Percentiles rank a stretch among this genome's conserved stretches.
Evolutionary conservation across 768 basidiomycete species (phyloP).

Genomic region (Gloeostereum incarnatum): DNA sequence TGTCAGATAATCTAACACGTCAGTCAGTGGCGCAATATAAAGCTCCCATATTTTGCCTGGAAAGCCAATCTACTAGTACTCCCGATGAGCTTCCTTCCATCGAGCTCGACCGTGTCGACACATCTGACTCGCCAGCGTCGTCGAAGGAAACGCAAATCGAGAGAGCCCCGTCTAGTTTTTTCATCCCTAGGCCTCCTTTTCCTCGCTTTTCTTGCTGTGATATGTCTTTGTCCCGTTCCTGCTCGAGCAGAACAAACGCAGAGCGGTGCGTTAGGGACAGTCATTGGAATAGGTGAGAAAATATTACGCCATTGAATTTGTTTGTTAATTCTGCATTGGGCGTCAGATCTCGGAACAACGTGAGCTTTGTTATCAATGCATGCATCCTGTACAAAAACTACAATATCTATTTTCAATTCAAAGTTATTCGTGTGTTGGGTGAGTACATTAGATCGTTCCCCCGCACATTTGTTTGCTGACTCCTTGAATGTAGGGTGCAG

Average conservation of each 20-base stretch:
- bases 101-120: too few species aligned
- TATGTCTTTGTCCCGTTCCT: constrained; percentile 3
- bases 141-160: too few species aligned
- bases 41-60: too few species aligned
- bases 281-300: constrained; percentile 4
- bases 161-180: not conserved
- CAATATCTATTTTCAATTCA: not conserved
- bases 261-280: not conserved
- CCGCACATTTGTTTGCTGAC: not conserved
- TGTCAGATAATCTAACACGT: too few species aligned
- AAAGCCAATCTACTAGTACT: too few species aligned
- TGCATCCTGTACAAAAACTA: not conserved
- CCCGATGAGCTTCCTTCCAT: too few species aligned
- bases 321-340: not conserved
- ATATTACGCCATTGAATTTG: not conserved
- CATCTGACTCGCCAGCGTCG: too few species aligned
- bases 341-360: constrained; percentile 1
- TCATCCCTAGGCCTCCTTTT: not conserved
- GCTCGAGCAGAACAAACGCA: not conserved
- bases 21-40: too few species aligned
- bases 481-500: constrained; percentile 8
- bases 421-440: constrained; percentile 6
- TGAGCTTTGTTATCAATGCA: too few species aligned
- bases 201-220: constrained; percentile 1
- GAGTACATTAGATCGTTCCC: not conserved